Evolutionary conservation across 805 yeast species (phyloP).

Genomic region (Pichia gijzeniarum): DNA sequence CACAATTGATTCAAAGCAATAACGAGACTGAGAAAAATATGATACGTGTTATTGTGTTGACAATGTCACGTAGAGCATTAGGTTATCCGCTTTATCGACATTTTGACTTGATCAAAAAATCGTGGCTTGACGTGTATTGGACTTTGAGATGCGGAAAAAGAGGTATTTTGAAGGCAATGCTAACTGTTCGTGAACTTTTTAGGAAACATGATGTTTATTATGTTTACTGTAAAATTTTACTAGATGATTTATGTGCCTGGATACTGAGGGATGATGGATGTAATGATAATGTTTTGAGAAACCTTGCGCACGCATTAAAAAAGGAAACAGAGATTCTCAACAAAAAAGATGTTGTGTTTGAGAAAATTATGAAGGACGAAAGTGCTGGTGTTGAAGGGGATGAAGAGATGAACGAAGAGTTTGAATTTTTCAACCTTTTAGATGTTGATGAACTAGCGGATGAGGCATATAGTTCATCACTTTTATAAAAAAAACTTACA

Average conservation of each 20-base stretch:
- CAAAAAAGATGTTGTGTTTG: constrained; percentile 49
- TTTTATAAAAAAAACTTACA: constrained; percentile 17
- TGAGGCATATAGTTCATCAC: constrained; percentile 24
- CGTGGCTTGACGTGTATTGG: constrained; percentile 71
- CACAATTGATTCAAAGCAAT: constrained; percentile 38
- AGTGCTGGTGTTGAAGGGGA: constrained; percentile 32
- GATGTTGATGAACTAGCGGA: constrained; percentile 60
- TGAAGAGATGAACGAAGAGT: constrained; percentile 27
- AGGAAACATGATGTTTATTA: constrained; percentile 80
- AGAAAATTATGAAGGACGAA: constrained; percentile 38
- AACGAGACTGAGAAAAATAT: constrained; percentile 30
- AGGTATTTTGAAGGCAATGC: constrained; percentile 50
- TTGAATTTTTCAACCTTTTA: constrained; percentile 39
- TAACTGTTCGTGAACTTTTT: constrained; percentile 64
- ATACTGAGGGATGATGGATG: constrained; percentile 49
- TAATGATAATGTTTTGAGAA: constrained; percentile 50
- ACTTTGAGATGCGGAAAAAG: constrained; percentile 65
- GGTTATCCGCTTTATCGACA: constrained; percentile 76
- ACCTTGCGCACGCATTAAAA: constrained; percentile 59
- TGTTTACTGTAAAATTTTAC: constrained; percentile 69
- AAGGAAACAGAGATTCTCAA: constrained; percentile 34
- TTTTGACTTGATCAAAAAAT: constrained; percentile 49
- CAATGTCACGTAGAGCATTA: constrained; percentile 67
- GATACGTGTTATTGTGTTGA: constrained; percentile 49
- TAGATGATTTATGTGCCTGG: constrained; percentile 79